These are phyloP conservation scores for Nothophytophthora sp. DNA, from an alignment of 352 stramenopile species.

Conservation along the genomic window DNA sequence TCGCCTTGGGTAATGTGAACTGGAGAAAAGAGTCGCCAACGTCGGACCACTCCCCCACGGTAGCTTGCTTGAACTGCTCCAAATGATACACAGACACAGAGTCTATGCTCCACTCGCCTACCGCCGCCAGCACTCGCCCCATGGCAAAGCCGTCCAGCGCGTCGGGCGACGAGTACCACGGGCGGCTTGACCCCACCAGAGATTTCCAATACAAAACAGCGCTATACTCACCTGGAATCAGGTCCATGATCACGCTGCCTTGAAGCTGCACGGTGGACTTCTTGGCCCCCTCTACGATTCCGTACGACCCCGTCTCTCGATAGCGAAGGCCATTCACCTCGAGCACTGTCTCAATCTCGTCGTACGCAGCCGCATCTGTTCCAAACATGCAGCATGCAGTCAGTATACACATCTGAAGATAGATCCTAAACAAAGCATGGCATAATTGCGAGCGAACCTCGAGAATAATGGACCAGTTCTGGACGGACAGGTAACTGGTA, in stretches of 20 bases:
- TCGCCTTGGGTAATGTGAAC: conserved; percentile 58
- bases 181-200: conserved; percentile 41
- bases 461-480: conserved; percentile 46
- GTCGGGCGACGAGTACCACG: conserved; percentile 62
- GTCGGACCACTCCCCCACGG: conserved; percentile 62
- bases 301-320: conserved; percentile 72
- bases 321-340: conserved; percentile 69
- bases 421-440: background rate
- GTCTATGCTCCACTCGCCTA: conserved; percentile 49
- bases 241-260: conserved; percentile 63
- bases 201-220: conserved; percentile 63
- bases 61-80: conserved; percentile 29
- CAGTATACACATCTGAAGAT: background rate
- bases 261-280: conserved; percentile 61
- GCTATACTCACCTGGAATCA: conserved; percentile 68
- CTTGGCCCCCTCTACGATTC: conserved; percentile 43
- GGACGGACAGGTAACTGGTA: conserved; percentile 75
- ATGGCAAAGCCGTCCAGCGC: conserved; percentile 73
- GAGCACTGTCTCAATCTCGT: conserved; percentile 65
- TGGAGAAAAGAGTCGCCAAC: conserved; percentile 79
- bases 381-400: conserved; percentile 14
- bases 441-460: conserved; percentile 34
- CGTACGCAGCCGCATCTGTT: conserved; percentile 47
- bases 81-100: conserved; percentile 63
- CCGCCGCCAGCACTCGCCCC: conserved; percentile 52